Conservation (phyloP, 345 rosid species). For the Melaleuca quinquenervia region DNA sequence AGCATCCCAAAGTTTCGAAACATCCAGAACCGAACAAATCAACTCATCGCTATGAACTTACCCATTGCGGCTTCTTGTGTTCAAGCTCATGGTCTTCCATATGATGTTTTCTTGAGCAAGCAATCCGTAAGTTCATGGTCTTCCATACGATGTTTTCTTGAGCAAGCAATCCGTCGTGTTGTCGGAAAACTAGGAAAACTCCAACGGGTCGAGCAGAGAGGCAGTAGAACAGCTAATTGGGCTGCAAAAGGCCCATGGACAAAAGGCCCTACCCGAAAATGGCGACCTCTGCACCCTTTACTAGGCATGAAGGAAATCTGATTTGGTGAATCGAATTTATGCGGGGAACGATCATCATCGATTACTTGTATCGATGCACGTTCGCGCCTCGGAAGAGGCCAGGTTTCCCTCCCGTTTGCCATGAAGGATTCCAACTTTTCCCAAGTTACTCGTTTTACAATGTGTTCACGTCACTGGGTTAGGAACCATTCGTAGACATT, state of each 20-base stretch:
- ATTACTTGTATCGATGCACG: neutral
- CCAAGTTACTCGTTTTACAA: neutral
- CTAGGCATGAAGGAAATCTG: neutral
- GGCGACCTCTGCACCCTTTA: too few relatives aligned
- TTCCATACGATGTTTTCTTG: neutral
- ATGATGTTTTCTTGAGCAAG: neutral
- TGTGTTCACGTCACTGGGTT: neutral
- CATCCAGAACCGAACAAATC: too few relatives aligned
- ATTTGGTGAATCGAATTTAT: neutral
- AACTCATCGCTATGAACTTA: too few relatives aligned
- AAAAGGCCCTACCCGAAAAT: neutral
- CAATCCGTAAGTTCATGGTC: neutral
- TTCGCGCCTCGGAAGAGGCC: neutral
- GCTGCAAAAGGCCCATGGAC: neutral
- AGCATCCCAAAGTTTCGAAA: too few relatives aligned
- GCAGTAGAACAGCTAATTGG: neutral
- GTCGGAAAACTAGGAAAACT: neutral
- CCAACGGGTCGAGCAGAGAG: neutral
- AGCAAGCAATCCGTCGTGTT: neutral
- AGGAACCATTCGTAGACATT: neutral
- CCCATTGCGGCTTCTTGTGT: neutral
- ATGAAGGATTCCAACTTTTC: neutral
- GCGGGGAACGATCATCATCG: neutral
- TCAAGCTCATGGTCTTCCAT: neutral
- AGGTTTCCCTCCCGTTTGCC: neutral